Evolutionary conservation across 257 asterid species (phyloP).

Genomic region (Solanum rostratum): DNA sequence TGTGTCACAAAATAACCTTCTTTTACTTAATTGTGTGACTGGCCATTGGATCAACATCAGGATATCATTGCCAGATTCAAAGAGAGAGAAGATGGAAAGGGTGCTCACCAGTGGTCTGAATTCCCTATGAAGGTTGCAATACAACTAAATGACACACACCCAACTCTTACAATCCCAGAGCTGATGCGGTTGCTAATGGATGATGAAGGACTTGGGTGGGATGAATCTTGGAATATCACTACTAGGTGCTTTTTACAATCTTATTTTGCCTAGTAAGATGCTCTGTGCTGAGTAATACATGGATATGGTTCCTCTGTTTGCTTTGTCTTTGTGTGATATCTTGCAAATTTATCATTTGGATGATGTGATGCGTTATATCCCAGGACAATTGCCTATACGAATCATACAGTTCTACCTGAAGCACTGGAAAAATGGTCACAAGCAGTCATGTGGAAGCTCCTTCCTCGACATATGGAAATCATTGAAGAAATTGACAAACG

Average conservation of each 20-base stretch:
- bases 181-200: conserved; percentile 96
- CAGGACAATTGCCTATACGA: conserved; percentile 96
- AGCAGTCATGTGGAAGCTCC: conserved; percentile 98
- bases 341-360: not conserved
- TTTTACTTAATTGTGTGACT: not conserved
- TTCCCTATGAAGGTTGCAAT: conserved; percentile 93
- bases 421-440: conserved; percentile 99
- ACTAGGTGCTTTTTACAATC: conserved; percentile 41
- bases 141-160: conserved; percentile 97
- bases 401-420: conserved; percentile 98
- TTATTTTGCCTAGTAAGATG: conserved; percentile 4
- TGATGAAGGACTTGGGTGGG: conserved; percentile 94
- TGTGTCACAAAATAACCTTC: not conserved
- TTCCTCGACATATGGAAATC: conserved; percentile 98
- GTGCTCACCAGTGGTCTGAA: conserved; percentile 55
- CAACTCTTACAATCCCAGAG: conserved; percentile 96
- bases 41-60: conserved; percentile 23
- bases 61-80: conserved; percentile 84
- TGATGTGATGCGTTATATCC: conserved; percentile 2
- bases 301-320: not conserved
- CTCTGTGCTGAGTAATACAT: not conserved
- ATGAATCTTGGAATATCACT: conserved; percentile 93
- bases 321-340: not conserved
- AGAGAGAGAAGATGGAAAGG: conserved; percentile 52
- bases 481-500: conserved; percentile 90